phyloP scores from a whole-genome alignment of 768 basidiomycete genomes.

The Hypsizygus marmoreus region DNA sequence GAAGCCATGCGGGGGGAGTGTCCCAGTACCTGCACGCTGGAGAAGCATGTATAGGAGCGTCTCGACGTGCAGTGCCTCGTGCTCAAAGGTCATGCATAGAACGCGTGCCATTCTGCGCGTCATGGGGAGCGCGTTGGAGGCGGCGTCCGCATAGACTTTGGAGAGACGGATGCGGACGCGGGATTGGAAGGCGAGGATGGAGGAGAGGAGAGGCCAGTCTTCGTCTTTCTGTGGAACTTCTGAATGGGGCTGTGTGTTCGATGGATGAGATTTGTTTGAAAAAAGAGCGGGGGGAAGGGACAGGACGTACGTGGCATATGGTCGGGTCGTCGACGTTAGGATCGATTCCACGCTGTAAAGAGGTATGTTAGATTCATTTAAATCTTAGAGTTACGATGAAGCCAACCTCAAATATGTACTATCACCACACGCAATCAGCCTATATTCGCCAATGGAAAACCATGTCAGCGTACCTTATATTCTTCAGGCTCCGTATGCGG shows the following conservation, averaged over 20 bases:
- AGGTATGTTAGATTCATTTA: not conserved
- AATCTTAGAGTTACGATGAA: not conserved
- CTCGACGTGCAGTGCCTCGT: conserved; percentile 89
- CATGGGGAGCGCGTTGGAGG: conserved; percentile 47
- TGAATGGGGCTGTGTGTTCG: conserved; percentile 70
- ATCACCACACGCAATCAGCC: no score
- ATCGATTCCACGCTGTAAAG: conserved; percentile 84
- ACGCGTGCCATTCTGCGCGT: conserved; percentile 75
- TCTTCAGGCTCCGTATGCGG: conserved; percentile 82
- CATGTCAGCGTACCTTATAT: conserved; percentile 71
- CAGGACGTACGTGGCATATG: conserved; percentile 70
- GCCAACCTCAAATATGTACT: conserved; percentile 77
- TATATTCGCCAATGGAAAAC: conserved; percentile 3
- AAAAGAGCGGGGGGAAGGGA: not conserved
- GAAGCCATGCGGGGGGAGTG: conserved; percentile 78
- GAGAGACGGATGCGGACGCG: conserved; percentile 74
- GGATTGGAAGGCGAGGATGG: conserved; percentile 77
- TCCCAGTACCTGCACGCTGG: conserved; percentile 77
- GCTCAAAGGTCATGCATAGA: conserved; percentile 89
- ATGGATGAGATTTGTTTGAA: not conserved
- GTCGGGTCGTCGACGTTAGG: conserved; percentile 91
- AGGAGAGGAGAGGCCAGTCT: conserved; percentile 81
- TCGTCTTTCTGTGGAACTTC: conserved; percentile 76
- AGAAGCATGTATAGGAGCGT: conserved; percentile 95
- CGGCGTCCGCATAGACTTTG: conserved; percentile 72